Evolutionary conservation across 768 basidiomycete species (phyloP), one percentile per base, ranked within the genome.

Genomic region (Pulveroboletus ravenelii): DNA sequence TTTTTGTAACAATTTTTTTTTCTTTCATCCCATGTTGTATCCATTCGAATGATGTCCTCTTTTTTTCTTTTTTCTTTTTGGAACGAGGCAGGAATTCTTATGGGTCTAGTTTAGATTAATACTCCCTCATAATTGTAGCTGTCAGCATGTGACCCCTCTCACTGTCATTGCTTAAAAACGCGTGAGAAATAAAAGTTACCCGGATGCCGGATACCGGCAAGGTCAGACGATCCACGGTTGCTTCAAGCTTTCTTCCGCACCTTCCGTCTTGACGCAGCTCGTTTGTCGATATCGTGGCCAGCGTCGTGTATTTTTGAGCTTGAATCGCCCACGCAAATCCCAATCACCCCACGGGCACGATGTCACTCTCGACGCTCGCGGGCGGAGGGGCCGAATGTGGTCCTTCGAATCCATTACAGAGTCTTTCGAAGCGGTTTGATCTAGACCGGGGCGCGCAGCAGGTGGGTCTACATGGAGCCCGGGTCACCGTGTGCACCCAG

Each of bases 281-380:
- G 6, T 34, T 41, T 30, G 15, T 40, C 47, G 20, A 39, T 13
- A 42, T 45, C 10, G 45, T 12, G 8, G 27, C 29, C 32, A 23
- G 20, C 15, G 1, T 40, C 15, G 41, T 41, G 20, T 38, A 36
- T 1, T 25, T 51, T 8, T 2, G 45, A 43, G 39, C 34, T 47
- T 23, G 48, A 37, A 39, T 42, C 47, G 51, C 29, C 39, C 18
- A 14, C 3, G 23, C 3, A 25, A 6, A 17, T 25, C 27, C 14
- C 32, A 34, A 32, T 29, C 41, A 6, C 38, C 14, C 10, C 17
- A 38, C 35, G 36, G 12, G 12, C 27, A 53, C 42, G 8, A 91
- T 93, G 90, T 84, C 89, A 6, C 74, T 93, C 27, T 85, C 89
- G 43, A 78, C 89, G 76, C 84, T 94, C 17, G 77, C 84, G 18